A percentile compares a stretch with the other conserved stretches of the same genome.
phyloP scores from a whole-genome alignment of 108 stramenopile genomes.

The Cyclotella choctawhatcheeana region DNA sequence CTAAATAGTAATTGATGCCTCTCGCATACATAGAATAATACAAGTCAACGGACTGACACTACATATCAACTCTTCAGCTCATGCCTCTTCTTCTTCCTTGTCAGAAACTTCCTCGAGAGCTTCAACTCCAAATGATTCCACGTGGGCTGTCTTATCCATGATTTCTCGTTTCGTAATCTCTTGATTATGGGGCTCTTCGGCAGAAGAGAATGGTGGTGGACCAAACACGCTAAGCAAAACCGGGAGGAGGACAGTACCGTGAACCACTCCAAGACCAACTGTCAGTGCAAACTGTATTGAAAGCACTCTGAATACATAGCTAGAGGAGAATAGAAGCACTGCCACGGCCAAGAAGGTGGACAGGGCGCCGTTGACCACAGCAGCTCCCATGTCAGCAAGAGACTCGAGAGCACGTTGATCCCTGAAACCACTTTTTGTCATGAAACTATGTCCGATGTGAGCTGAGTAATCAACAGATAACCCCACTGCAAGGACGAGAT shows the following conservation, averaged over 20 bases:
- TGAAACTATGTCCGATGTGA: conserved; percentile 73
- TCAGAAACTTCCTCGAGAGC: background rate
- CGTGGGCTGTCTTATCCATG: conserved; percentile 6
- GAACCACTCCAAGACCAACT: conserved; percentile 60
- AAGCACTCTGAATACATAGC: conserved; percentile 71
- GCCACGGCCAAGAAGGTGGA: conserved; percentile 84
- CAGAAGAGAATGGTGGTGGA: conserved; percentile 59
- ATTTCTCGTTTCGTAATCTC: conserved; percentile 7
- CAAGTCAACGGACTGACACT: no score
- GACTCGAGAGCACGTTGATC: conserved; percentile 57
- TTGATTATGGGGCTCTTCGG: conserved; percentile 24
- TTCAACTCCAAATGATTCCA: background rate
- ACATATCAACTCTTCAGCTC: no score
- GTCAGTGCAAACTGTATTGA: conserved; percentile 77
- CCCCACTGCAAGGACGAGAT: conserved; percentile 85
- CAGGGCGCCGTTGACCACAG: conserved; percentile 73
- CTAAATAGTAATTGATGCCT: no score
- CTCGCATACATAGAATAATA: no score
- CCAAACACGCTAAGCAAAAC: conserved; percentile 67
- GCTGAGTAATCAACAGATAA: conserved; percentile 88
- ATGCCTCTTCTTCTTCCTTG: background rate
- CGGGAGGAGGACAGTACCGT: conserved; percentile 72
- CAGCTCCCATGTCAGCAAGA: conserved; percentile 76
- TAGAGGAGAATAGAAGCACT: conserved; percentile 59
- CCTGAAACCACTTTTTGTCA: conserved; percentile 76